Evolutionary conservation across 2,329 filamentous ascomycete genomes (phyloP), one percentile per base, ranked within the genome.

Genomic region (Hymenoscyphus scutula): DNA sequence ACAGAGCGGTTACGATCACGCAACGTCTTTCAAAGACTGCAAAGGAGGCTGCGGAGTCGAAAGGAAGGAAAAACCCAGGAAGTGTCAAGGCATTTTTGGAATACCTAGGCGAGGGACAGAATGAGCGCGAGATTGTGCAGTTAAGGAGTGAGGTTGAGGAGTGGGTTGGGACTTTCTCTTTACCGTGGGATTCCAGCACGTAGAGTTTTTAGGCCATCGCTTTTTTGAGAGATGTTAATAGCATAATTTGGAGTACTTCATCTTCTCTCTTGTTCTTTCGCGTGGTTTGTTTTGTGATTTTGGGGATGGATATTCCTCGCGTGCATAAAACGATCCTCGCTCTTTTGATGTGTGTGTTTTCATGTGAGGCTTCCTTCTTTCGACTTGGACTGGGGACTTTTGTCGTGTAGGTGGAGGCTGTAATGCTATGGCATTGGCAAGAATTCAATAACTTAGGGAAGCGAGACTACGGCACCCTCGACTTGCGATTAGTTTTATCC

Each of bases 1-100:
- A 94, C 77, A 87, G 90, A 56, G 89, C 90, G 8, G 91, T 96
- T 55, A 86, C 84, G 32, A 92, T 96, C 70, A 89, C 91, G 1
- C 83, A 89, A 69, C 85, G 89, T 64, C 79, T 96, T 54, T 88
- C 93, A 77, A 91, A 86, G 76, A 84, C 85, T 64, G 89, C 88
- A 3, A 84, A 84, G 70, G 87, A 89, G 70, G 83, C 84, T n/a
- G 86, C 87, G 11, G 83, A 88, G 74, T 84, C 87, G 64, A 85
- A 82, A 70, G 84, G 84, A 29, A 84, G 89, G 66, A 90, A 89
- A 80, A 84, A 29, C 27, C 27, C 27, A 29, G 27, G 27, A 6
- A 29, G 27, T 29, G 27, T 29, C 27, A 29, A 29, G 27, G 27
- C 27, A 3, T 92, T 91, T 77, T 77, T 88, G 69, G 84, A 89